Percentiles rank a stretch among this genome's conserved stretches.
phyloP scores from a whole-genome alignment of 2,329 filamentous ascomycete species.

The Fusarium penzigii region DNA sequence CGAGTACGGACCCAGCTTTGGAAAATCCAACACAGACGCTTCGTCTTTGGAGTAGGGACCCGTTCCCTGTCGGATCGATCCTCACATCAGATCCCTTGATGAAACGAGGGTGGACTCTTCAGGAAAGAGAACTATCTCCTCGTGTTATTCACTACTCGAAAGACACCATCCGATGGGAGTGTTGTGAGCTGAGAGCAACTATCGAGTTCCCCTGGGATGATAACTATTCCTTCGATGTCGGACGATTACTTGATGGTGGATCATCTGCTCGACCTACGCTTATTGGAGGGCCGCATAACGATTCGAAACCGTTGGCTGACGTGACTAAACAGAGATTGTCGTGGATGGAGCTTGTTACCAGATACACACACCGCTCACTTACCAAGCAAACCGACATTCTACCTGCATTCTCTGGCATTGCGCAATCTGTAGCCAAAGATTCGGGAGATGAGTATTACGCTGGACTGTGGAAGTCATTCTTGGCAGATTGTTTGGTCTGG shows the following conservation, averaged over 20 bases:
- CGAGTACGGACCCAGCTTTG: background rate
- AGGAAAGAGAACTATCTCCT: constrained; percentile 4
- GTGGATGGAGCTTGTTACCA: constrained; percentile 3
- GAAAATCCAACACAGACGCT: background rate
- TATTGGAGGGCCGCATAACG: background rate
- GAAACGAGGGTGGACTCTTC: constrained; percentile 6
- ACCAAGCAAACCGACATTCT: constrained; percentile 1
- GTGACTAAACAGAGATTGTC: background rate
- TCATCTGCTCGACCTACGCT: background rate
- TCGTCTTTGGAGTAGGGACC: constrained; percentile 5
- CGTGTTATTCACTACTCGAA: constrained; percentile 4
- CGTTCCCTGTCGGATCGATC: background rate
- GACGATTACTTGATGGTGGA: background rate
- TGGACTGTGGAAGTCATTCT: constrained; percentile 3
- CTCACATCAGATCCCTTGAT: constrained; percentile 1
- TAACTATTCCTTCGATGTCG: background rate
- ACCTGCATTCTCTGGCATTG: constrained; percentile 4
- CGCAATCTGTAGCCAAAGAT: background rate
- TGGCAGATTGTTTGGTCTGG: constrained; percentile 4
- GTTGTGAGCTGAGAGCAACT: background rate
- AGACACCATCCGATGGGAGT: constrained; percentile 9
- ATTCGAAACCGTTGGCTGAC: constrained; percentile 1
- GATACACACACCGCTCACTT: constrained; percentile 3
- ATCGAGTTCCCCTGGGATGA: constrained; percentile 6
- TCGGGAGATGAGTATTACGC: background rate